Percentiles rank a stretch among this genome's conserved stretches.
These are phyloP conservation scores for Gynandropsis gynandra DNA, from an alignment of 345 rosid species.

Conservation along the genomic window DNA sequence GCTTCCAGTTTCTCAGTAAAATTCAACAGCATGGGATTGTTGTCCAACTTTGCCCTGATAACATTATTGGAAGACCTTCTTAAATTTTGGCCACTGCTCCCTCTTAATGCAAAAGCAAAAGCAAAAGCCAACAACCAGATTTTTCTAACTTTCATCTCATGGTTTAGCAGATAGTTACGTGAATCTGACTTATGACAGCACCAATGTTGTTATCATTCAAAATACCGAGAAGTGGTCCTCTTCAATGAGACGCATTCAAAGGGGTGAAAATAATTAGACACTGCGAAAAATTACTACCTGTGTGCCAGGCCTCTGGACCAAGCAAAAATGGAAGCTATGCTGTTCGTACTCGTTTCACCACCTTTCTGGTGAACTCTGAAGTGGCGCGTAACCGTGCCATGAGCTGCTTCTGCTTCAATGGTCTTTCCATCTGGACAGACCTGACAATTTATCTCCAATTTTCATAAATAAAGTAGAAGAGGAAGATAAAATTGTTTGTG, in stretches of 20 bases:
- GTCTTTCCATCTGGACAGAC: slow-evolving; percentile 95
- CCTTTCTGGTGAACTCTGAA: slow-evolving; percentile 81
- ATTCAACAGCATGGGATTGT: slow-evolving; percentile 47
- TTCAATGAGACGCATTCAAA: too few species aligned
- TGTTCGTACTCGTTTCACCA: slow-evolving; percentile 85
- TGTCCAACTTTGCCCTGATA: slow-evolving; percentile 75
- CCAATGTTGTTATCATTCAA: too few species aligned
- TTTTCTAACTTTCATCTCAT: slow-evolving; percentile 5
- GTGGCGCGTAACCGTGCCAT: slow-evolving; percentile 85
- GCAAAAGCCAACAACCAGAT: slow-evolving; percentile 1
- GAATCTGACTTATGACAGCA: too few species aligned
- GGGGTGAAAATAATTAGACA: too few species aligned
- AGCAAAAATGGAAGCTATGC: slow-evolving; percentile 83
- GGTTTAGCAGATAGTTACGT: too few species aligned
- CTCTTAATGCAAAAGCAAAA: too few species aligned
- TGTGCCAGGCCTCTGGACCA: slow-evolving; percentile 86
- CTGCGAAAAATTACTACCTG: slow-evolving; percentile 52
- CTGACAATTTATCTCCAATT: slow-evolving; percentile 31
- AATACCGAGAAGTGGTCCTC: too few species aligned
- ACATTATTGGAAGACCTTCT: slow-evolving; percentile 5
- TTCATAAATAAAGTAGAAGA: background rate
- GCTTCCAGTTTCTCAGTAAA: slow-evolving; percentile 70
- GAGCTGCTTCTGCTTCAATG: slow-evolving; percentile 84
- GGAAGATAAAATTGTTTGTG: slow-evolving; percentile 5
- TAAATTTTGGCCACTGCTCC: too few species aligned